Conservation (phyloP, 2,329 filamentous ascomycete genomes). For the Dactylellina sp. region DNA sequence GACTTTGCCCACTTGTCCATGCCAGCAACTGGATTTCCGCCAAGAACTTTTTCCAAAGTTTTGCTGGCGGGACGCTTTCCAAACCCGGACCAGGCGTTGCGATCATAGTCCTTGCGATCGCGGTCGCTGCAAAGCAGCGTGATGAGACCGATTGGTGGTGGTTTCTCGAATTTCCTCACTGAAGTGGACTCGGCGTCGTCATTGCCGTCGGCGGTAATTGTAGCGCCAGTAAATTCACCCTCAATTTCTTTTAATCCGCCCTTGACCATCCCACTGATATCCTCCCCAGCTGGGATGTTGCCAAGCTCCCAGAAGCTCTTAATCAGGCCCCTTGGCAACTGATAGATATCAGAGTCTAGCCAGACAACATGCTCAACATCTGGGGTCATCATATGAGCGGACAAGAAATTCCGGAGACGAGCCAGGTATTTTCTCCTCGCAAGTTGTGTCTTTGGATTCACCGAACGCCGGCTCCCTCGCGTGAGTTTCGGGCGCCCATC, state of each 20-base stretch:
- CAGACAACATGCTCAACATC: slow-evolving; percentile 62
- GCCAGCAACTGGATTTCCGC: slow-evolving; percentile 57
- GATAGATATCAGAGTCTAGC: slow-evolving; percentile 64
- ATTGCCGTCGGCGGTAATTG: too few relatives aligned
- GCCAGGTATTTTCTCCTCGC: slow-evolving; percentile 25
- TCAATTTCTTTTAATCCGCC: slow-evolving; percentile 5
- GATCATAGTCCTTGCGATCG: slow-evolving; percentile 63
- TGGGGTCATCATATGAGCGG: slow-evolving; percentile 24
- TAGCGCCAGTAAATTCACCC: background rate
- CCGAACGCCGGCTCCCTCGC: background rate
- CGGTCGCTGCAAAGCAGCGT: slow-evolving; percentile 62
- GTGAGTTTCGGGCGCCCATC: background rate
- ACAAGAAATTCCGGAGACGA: slow-evolving; percentile 29
- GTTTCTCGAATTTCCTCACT: background rate
- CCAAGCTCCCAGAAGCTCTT: slow-evolving; percentile 62
- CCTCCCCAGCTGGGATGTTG: slow-evolving; percentile 57
- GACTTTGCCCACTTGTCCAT: slow-evolving; percentile 51
- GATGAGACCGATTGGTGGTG: slow-evolving; percentile 61
- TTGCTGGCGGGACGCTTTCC: slow-evolving; percentile 53
- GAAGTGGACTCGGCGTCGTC: background rate
- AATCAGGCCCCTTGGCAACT: slow-evolving; percentile 61
- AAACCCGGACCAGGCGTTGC: slow-evolving; percentile 62
- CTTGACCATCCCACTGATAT: slow-evolving; percentile 36
- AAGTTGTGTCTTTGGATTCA: background rate
- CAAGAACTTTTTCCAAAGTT: slow-evolving; percentile 58